Base-by-base conservation (phyloP, 179 eudicot genomes). In the Heliamphora pulchella region DNA sequence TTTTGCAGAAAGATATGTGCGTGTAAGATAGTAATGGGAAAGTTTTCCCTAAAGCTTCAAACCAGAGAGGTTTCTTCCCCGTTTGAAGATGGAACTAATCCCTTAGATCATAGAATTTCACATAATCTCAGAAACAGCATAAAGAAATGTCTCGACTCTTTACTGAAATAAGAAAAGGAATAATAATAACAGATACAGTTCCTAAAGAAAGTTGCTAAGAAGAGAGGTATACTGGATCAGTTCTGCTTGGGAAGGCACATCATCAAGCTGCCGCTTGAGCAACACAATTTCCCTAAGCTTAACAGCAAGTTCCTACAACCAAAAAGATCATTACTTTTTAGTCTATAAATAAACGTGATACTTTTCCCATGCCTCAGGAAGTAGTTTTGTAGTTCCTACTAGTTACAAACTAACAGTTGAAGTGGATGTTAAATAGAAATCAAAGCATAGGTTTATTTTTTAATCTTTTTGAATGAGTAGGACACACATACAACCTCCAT, bases 221-320 rank as follows among this genome's bases (percentile, higher is more conserved):
- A 66, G 63, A 80, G 80, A 20, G 68, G 80, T 85, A 66, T 84
- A 90, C 93, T 91, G 95, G 67, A 85, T 84, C 75, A 91, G 86
- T 91, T 91, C 95, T 72, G 87, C 89, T 80, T 85, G 88, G 10
- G 84, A 78, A 81, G 95, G 95, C 71, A 88, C 78, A 68, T 87
- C 95, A 87, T 85, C 93, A 83, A 87, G 82, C 85, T 83, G 88
- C 80, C 92, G 82, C 84, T 87, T 91, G 69, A 88, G 79, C 62
- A 82, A 75, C 75, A 87, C 84, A 47, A 84, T 80, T 76, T 82
- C 85, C 85, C 91, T 84, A 77, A 88, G 75, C 69, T 84, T 90
- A 39, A 76, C 61, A 20, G 91, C 87, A 79, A 91, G 90, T 80
- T 86, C 93, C 93, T 88, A 80, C 48, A 39, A 31, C 18, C 67